A percentile compares a stretch with the other conserved stretches of the same genome.
Evolutionary conservation across 805 yeast genomes (phyloP).

Genomic region (Debaryomyces tyrocola): DNA sequence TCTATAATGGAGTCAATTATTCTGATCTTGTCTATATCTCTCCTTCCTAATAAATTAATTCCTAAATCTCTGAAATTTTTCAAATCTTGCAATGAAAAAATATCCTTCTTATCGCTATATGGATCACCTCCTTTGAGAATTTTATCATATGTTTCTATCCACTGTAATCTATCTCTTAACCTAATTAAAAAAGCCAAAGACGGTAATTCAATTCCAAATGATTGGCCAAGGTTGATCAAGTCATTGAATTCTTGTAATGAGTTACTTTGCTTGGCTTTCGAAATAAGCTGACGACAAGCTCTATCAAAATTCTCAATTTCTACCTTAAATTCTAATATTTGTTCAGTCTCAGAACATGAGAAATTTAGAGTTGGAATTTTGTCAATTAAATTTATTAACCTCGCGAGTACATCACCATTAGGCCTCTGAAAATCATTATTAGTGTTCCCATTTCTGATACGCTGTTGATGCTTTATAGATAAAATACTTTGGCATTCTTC

Average conservation of each 20-base stretch:
- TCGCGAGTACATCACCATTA: slow-evolving; percentile 5
- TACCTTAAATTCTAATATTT: slow-evolving; percentile 49
- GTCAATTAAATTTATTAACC: slow-evolving; percentile 38
- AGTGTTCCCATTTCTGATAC: slow-evolving; percentile 36
- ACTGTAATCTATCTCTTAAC: slow-evolving; percentile 32
- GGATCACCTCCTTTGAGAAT: slow-evolving; percentile 44
- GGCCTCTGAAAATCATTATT: slow-evolving; percentile 14
- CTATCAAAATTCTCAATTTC: slow-evolving; percentile 54
- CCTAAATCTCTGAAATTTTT: slow-evolving; percentile 28
- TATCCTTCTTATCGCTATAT: slow-evolving; percentile 32
- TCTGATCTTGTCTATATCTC: slow-evolving; percentile 35
- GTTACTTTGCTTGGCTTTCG: slow-evolving; percentile 28
- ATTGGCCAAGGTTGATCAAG: slow-evolving; percentile 56
- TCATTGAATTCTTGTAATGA: slow-evolving; percentile 48
- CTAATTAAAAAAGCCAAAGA: slow-evolving; percentile 40
- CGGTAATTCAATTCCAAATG: slow-evolving; percentile 58
- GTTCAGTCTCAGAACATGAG: slow-evolving; percentile 58
- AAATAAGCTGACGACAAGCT: slow-evolving; percentile 40
- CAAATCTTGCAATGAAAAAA: slow-evolving; percentile 32
- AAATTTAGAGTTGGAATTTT: slow-evolving; percentile 53
- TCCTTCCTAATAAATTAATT: slow-evolving; percentile 21
- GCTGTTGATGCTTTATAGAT: slow-evolving; percentile 50
- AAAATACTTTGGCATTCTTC: slow-evolving; percentile 56
- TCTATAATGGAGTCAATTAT: slow-evolving; percentile 21
- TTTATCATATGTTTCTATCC: slow-evolving; percentile 32